phyloP scores from a whole-genome alignment of 768 basidiomycete species.

The Thelephora ganbajun region DNA sequence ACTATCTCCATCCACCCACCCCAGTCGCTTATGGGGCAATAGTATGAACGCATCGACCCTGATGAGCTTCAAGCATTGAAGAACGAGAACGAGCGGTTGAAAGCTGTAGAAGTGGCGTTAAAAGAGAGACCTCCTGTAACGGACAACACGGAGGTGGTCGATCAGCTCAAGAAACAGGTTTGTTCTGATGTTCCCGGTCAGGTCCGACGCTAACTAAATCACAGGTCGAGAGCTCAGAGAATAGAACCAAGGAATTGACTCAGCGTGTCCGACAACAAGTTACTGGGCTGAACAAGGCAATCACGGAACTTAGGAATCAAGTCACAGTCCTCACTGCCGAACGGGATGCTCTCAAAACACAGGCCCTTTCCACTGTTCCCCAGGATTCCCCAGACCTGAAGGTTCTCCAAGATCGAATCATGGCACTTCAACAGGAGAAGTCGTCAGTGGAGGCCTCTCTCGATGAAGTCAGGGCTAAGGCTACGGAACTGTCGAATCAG shows the following conservation, averaged over 20 bases:
- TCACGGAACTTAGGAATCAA: slow-evolving; percentile 8
- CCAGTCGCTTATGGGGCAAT: background rate
- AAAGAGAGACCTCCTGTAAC: slow-evolving; percentile 3
- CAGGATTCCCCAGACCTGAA: slow-evolving; percentile 13
- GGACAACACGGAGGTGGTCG: background rate
- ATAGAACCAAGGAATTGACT: background rate
- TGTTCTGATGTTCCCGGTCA: background rate
- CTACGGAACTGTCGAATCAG: slow-evolving; percentile 11
- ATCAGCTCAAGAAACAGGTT: slow-evolving; percentile 11
- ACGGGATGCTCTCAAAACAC: slow-evolving; percentile 21
- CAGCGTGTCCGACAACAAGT: background rate
- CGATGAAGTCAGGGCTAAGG: slow-evolving; percentile 21
- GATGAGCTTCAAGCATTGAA: slow-evolving; percentile 70
- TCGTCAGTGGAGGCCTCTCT: slow-evolving; percentile 23
- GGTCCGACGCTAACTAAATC: background rate
- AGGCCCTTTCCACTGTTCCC: slow-evolving; percentile 10
- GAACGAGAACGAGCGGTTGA: slow-evolving; percentile 47
- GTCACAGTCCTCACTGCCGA: slow-evolving; percentile 13
- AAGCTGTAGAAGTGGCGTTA: slow-evolving; percentile 11
- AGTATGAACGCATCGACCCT: slow-evolving; percentile 86
- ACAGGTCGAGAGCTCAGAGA: background rate
- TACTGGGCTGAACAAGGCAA: background rate
- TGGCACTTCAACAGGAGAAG: slow-evolving; percentile 24
- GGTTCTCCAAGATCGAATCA: slow-evolving; percentile 21
- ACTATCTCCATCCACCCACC: background rate